Base-by-base conservation (phyloP, 805 yeast species). In the Sugiyamaella mastotermitis region DNA sequence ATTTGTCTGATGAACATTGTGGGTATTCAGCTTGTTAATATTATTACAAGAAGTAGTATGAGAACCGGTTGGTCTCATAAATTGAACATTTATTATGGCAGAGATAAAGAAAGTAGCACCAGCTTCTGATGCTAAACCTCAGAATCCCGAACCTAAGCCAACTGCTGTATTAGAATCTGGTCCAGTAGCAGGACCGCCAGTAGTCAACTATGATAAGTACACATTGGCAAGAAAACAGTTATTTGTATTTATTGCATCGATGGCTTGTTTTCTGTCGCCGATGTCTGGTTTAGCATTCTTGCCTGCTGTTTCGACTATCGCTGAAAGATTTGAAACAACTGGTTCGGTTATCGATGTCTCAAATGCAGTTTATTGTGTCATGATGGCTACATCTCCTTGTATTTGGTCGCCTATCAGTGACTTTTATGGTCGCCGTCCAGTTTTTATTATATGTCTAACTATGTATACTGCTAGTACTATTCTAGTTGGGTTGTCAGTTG, bases 341-440 rank as follows among this genome's bases (percentile, higher is more conserved):
- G 66, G 68, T 4, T 63, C 62, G 9, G 52, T 71, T 11, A 67
- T 75, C 45, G 72, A 69, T 42, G 55, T 71, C 4, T 61, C 78
- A 7, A 71, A 68, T 47, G 78, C 77, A 1, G 57, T 70, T 10
- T 73, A 68, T 50, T 68, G 68, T 51, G 44, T 72, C 2, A 62
- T 68, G 46, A 74, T 75, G 78, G 71, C 76, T 4, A 31, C 69
- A 1, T 68, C 78, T 1, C 78, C 80, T 2, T 64, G 74, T 43
- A 19, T 74, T 3, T 56, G 68, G 39, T 63, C 70, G 1, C 80
- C 80, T 4, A 53, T 71, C 33, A 66, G 71, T n/a, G 70, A 72
- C 33, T 61, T 71, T 1, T 76, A 74, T 47, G 82, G 82, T 1
- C 57, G 76, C 34, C 58, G 69, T 41, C 54, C 60, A 13, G 52